Evolutionary conservation across 495 filamentous ascomycete genomes (phyloP).

Genomic region (Tuber umbilicatum): DNA sequence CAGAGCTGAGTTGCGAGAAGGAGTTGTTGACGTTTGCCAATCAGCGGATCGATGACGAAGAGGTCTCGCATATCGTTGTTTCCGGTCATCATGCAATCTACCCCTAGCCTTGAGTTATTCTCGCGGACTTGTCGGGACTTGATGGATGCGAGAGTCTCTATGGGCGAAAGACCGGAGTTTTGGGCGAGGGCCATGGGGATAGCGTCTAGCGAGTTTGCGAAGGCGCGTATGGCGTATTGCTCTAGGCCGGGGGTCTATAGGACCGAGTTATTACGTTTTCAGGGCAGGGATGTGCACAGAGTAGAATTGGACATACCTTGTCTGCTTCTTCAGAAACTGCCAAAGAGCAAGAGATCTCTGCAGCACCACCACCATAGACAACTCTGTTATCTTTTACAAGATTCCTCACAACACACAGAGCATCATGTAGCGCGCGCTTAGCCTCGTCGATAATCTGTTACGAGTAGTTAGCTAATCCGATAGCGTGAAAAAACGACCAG

Average conservation of each 20-base stretch:
- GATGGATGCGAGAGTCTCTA: slow-evolving; percentile 87
- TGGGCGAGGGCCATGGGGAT: slow-evolving; percentile 95
- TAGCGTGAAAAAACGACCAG: not conserved
- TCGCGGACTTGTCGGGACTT: slow-evolving; percentile 94
- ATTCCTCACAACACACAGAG: slow-evolving; percentile 95
- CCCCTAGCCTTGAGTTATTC: slow-evolving; percentile 74
- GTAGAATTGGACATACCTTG: slow-evolving; percentile 50
- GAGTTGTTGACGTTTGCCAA: slow-evolving; percentile 94
- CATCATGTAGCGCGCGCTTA: slow-evolving; percentile 93
- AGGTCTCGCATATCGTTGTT: slow-evolving; percentile 94
- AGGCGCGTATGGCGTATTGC: slow-evolving; percentile 98
- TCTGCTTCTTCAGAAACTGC: slow-evolving; percentile 93
- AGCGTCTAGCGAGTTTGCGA: slow-evolving; percentile 87
- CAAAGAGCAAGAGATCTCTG: slow-evolving; percentile 94
- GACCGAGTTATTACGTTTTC: slow-evolving; percentile 10
- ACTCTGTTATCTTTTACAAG: slow-evolving; percentile 92
- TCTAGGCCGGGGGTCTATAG: slow-evolving; percentile 78
- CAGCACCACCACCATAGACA: slow-evolving; percentile 96
- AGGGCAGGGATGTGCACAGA: not conserved
- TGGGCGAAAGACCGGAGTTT: slow-evolving; percentile 92
- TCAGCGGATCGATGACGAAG: slow-evolving; percentile 96
- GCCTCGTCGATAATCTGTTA: slow-evolving; percentile 93
- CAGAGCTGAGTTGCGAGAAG: slow-evolving; percentile 94
- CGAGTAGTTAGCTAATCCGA: slow-evolving; percentile 36
- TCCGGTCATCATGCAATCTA: slow-evolving; percentile 95